Conservation (phyloP, 495 filamentous ascomycete genomes). For the Bacidia gigantensis region DNA sequence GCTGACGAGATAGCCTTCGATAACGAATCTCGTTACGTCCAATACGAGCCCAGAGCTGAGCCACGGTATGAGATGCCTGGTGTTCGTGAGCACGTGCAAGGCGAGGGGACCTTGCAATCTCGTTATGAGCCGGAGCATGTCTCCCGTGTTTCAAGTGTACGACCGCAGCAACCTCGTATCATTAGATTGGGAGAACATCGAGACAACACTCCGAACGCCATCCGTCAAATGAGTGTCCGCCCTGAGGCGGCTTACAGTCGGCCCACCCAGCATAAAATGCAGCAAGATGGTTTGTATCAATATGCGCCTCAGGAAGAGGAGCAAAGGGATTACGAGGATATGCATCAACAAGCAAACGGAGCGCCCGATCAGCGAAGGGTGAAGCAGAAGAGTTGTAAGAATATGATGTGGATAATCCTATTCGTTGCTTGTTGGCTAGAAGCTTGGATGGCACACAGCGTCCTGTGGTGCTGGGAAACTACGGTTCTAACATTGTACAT, state of each 20-base stretch:
- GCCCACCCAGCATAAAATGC: conserved; percentile 2
- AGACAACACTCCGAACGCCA: conserved; percentile 12
- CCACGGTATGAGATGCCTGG: conserved; percentile 29
- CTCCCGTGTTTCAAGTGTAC: conserved; percentile 37
- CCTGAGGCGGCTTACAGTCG: conserved; percentile 21
- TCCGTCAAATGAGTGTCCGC: conserved; percentile 25
- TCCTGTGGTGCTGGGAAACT: too few relatives aligned
- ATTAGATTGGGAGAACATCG: conserved; percentile 14
- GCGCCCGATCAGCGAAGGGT: conserved; percentile 6
- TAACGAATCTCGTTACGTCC: conserved; percentile 31
- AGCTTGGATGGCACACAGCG: too few relatives aligned
- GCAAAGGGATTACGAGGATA: conserved; percentile 8
- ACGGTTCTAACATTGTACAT: too few relatives aligned
- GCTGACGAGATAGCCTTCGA: conserved; percentile 6
- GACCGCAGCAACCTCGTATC: conserved; percentile 27
- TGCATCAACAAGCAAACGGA: conserved; percentile 1
- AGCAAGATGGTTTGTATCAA: conserved; percentile 10
- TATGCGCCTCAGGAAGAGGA: conserved; percentile 10
- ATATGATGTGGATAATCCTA: neutral
- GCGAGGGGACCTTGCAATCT: conserved; percentile 44
- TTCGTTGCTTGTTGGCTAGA: too few relatives aligned
- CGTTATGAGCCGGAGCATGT: conserved; percentile 37
- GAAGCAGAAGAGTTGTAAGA: conserved; percentile 7
- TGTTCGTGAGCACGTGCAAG: conserved; percentile 41
- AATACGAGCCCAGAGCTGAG: conserved; percentile 28